A percentile compares a stretch with the other conserved stretches of the same genome.
phyloP scores from a whole-genome alignment of 768 basidiomycete genomes.

The Cantharellus cinnabarinus region DNA sequence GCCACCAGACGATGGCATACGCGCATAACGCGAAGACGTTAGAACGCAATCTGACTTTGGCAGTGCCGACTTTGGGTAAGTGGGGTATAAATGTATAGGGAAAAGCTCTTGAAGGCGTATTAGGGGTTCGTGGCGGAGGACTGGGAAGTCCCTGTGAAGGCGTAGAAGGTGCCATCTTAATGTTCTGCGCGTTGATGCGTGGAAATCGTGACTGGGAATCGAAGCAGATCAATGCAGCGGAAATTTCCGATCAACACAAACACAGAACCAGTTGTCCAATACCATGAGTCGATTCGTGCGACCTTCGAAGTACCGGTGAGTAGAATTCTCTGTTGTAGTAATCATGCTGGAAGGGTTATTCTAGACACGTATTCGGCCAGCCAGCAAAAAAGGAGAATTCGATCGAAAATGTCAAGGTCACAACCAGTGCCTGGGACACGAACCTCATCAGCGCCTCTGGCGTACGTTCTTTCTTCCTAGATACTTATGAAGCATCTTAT shows the following conservation, averaged over 20 bases:
- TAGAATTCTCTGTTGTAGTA: background rate
- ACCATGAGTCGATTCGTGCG: constrained; percentile 73
- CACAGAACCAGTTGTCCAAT: background rate
- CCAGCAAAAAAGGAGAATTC: constrained; percentile 65
- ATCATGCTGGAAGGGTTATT: background rate
- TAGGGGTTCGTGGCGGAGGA: background rate
- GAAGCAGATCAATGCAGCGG: background rate
- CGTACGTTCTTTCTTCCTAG: constrained; percentile 25
- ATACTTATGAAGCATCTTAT: background rate
- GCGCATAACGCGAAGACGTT: background rate
- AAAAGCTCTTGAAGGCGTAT: background rate
- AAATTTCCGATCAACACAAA: background rate
- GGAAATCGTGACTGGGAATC: no score
- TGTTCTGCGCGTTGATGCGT: no score
- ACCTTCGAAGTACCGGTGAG: constrained; percentile 69
- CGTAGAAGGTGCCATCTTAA: background rate
- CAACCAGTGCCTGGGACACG: constrained; percentile 89
- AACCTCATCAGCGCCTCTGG: constrained; percentile 74
- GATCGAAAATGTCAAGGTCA: constrained; percentile 67
- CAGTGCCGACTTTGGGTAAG: background rate
- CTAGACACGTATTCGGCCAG: constrained; percentile 82
- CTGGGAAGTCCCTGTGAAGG: background rate
- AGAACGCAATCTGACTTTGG: background rate
- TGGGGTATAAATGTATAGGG: background rate
- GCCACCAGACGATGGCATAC: background rate